Evolutionary conservation across 2,329 filamentous ascomycete species (phyloP), one percentile per base, ranked within the genome.

Genomic region (Talaromyces piceae): DNA sequence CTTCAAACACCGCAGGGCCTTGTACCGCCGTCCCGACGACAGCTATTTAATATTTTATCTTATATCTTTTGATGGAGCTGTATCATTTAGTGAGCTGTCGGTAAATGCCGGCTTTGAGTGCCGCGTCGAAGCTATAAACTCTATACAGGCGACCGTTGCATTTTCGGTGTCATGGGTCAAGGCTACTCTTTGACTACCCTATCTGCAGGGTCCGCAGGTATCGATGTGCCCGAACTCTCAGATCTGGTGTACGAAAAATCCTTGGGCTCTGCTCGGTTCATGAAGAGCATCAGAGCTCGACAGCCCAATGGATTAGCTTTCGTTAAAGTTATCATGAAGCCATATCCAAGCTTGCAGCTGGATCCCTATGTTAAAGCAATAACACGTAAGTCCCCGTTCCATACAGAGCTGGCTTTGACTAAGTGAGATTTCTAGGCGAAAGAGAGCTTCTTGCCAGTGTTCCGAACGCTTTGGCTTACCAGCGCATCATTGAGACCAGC

Each of bases 261-360:
- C 30, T 82, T 98, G 63, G 91, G 91, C 45, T 89, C 87, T 58
- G 90, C 89, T 22, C 84, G 93, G 31, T 96, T 98, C 63, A 93
- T 98, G 85, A 96, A 97, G 71, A 93, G 88, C 57, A 91, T 97
- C 57, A 83, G 91, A 58, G 93, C 91, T 22, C 81, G 90, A 46
- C 88, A 95, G 66, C 86, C 87, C 62, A 87, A 95, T 75, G 91
- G 93, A 50, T 77, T 96, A 37, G 91, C 95, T 16, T 84, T 97
- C 51, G 90, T 94, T 65, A 97, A 97, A 72, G 86, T 95, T 26
- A 86, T 95, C 52, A 88, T 94, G 69, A 98, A 98, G 71, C 90
- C 91, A 3, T 94, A 90, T 65, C 79, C 86, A 23, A 83, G 84
- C 57, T 86, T 95, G 73, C 82, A 88, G 55, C 79, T 97, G 57